Base-by-base conservation (phyloP, 345 rosid genomes). In the Leavenworthia alabamica region DNA sequence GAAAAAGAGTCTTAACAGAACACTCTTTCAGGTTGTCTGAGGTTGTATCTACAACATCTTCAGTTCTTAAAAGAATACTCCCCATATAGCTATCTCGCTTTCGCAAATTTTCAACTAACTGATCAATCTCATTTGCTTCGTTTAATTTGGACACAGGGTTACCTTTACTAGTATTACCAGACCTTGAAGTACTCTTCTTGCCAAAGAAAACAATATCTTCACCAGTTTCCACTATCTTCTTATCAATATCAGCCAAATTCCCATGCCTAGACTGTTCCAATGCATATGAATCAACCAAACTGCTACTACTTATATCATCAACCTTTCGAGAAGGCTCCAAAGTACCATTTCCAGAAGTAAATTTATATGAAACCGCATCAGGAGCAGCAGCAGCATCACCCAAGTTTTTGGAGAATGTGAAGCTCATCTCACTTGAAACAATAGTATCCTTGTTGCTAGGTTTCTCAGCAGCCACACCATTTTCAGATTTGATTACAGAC, bases 21-120 rank as follows among this genome's bases (percentile, higher is more conserved):
- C 82, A 80, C 50, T 82, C 92, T 76, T 84, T 89, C 94, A 86
- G 86, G 41, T 64, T 22, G 42, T 81, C 91, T 15, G 81, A 62
- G 57, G 81, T 77, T 64, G 84, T 52, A 55, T 68, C 64, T 49
- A 75, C 15, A 1, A 79, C 77, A 44, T 68, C 81, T 77, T 78
- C 88, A 46, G 40, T 67, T 68, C 74, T 73, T 35, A 81, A 71
- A 79, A 85, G 82, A 27, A 78, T 48, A 67, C 78, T 77, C 44
- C 75, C 83, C 7, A 46, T 55, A 14, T 66, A 54, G 58, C 45
- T 64, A 28, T 76, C 79, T 64, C 70, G 75, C 47, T 62, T 27
- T 48, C 50, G 57, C 54, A 56, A 56, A 64, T 37, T 72, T 56
- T 72, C 82, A 44, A 60, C 56, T 41, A 72, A 74, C 66, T 61